Base-by-base conservation (phyloP, 1,284 basidiomycete genomes). In the Ceratobasidium sp. region DNA sequence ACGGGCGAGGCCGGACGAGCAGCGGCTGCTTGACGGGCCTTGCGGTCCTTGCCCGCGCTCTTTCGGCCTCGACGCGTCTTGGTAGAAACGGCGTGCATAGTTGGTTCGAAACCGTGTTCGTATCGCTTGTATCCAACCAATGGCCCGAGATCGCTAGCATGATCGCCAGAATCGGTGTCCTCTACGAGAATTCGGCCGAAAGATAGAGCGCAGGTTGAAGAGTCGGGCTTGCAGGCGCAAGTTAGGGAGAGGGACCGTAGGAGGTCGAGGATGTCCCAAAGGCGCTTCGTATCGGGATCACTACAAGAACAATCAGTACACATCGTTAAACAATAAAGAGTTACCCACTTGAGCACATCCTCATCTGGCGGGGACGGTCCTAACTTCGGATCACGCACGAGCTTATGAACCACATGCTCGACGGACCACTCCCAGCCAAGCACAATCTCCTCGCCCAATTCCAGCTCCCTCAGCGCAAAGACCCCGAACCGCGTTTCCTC, bases 391-490 rank as follows among this genome's bases (percentile, higher is more conserved):
- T 95, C 86, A 20, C 91, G 90, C 3, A 94, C 94, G 0, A 98
- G 86, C 69, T 90, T 87, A 85, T 98, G 97, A 0, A 98, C 91
- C 0, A 94, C 92, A 83, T 96, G 95, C 5, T 92, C 91, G 82
- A 98, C 97, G 82, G 98, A 97, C 97, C 97, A 98, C 84, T 98
- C 96, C 96, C 97, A 99, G 0, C 94, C 95, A 0, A 98, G 85
- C 0, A 97, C 91, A 55, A 99, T 91, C 86, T 99, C 97, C 82
- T 97, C 96, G 69, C 93, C 89, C 51, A 91, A 90, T 79, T 90
- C 90, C 79, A 98, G 89, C 81, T 96, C 93, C 20, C 91, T 86
- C 23, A 93, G 84, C 0, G 96, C 95, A 82, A 97, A 98, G 1
- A 98, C 86, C 0, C 93, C 97, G 83, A 98, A 97, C 0, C 88